Evolutionary conservation across 495 filamentous ascomycete genomes (phyloP).

Genomic region (Penicillium salamii): DNA sequence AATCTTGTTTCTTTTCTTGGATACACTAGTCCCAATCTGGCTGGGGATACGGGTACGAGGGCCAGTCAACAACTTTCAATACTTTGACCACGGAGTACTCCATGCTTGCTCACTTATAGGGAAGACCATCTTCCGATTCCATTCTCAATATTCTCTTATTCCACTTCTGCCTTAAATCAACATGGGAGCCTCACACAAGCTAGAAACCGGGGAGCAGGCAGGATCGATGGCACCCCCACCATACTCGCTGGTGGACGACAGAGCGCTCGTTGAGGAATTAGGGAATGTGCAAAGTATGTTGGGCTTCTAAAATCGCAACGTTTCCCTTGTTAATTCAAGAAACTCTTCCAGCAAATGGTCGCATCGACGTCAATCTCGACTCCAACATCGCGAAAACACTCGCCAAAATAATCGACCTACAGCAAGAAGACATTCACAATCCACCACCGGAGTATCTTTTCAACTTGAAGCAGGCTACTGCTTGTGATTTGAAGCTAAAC

Average conservation of each 20-base stretch:
- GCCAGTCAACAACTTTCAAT: not conserved
- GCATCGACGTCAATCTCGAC: slow-evolving; percentile 22
- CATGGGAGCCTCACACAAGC: not conserved
- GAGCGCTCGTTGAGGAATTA: not conserved
- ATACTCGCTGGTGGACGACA: not conserved
- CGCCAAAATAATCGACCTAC: slow-evolving; percentile 12
- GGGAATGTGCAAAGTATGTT: not conserved
- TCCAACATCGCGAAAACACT: slow-evolving; percentile 19
- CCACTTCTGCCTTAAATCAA: not conserved
- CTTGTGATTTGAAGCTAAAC: not conserved
- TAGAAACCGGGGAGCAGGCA: not conserved
- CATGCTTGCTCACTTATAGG: too few relatives aligned
- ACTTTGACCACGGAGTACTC: too few relatives aligned
- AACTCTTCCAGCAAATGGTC: slow-evolving; percentile 12
- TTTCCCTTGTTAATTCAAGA: not conserved
- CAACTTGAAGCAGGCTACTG: not conserved
- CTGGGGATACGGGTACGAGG: not conserved
- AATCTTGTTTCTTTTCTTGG: not conserved
- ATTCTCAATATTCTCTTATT: not conserved
- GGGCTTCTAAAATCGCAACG: too few relatives aligned
- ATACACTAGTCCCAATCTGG: not conserved
- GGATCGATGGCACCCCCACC: not conserved
- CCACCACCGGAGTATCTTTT: not conserved
- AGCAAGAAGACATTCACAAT: slow-evolving; percentile 7
- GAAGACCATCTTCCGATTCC: too few relatives aligned